A percentile compares a stretch with the other conserved stretches of the same genome.
These are phyloP conservation scores for Lactifluus hygrophoroides DNA, from an alignment of 768 basidiomycete species.

Conservation along the genomic window DNA sequence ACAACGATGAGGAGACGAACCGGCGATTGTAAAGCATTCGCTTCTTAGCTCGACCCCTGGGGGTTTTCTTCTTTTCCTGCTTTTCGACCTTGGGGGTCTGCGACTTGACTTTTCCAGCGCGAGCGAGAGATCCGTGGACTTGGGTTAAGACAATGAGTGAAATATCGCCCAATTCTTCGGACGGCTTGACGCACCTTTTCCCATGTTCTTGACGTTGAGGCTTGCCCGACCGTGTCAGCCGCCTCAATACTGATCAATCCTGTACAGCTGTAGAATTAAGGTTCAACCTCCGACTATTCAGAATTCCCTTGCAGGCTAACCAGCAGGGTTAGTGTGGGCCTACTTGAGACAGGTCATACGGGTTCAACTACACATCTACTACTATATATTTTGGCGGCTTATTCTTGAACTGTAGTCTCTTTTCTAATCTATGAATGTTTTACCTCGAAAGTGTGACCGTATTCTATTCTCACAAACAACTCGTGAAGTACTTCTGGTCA, in stretches of 20 bases:
- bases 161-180: background rate
- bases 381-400: too few relatives aligned
- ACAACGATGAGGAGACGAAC: slow-evolving; percentile 39
- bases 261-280: slow-evolving; percentile 10
- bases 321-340: too few relatives aligned
- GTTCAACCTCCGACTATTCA: slow-evolving; percentile 4
- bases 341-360: too few relatives aligned
- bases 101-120: slow-evolving; percentile 99
- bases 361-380: too few relatives aligned
- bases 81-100: slow-evolving; percentile 97
- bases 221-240: background rate
- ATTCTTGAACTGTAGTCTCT: too few relatives aligned
- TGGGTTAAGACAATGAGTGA: slow-evolving; percentile 6
- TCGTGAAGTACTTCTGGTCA: too few relatives aligned
- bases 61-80: slow-evolving; percentile 98
- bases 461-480: too few relatives aligned
- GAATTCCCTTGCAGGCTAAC: too few relatives aligned
- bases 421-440: too few relatives aligned
- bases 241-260: background rate
- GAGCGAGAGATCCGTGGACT: slow-evolving; percentile 99
- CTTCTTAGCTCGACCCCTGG: slow-evolving; percentile 98
- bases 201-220: slow-evolving; percentile 22
- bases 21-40: slow-evolving; percentile 88
- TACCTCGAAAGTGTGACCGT: too few relatives aligned
- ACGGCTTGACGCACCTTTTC: slow-evolving; percentile 20